Evolutionary conservation across 352 stramenopile species (phyloP).

Genomic region (Pythium folliculosum): DNA sequence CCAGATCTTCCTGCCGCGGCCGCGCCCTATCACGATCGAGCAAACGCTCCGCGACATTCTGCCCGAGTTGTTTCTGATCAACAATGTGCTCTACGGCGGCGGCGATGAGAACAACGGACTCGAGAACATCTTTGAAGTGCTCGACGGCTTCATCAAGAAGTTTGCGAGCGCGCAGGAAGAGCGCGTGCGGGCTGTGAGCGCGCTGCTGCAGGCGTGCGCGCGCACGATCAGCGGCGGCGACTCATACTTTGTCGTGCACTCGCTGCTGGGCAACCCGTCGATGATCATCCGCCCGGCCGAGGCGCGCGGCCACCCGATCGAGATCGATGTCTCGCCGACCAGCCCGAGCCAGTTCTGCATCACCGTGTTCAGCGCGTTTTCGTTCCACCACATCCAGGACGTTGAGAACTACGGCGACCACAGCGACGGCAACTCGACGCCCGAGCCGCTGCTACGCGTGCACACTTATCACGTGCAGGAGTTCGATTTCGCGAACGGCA

Average conservation of each 20-base stretch:
- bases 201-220: conserved; percentile 70
- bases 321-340: conserved; percentile 62
- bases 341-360: conserved; percentile 71
- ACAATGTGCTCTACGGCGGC: conserved; percentile 74
- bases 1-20: conserved; percentile 71
- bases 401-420: conserved; percentile 67
- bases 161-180: conserved; percentile 66
- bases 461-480: conserved; percentile 79
- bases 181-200: conserved; percentile 65
- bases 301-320: conserved; percentile 65
- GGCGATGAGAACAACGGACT: conserved; percentile 64
- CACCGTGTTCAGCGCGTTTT: conserved; percentile 76
- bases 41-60: conserved; percentile 81
- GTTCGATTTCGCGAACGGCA: conserved; percentile 73
- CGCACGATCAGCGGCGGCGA: conserved; percentile 78
- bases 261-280: conserved; percentile 61
- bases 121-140: conserved; percentile 81
- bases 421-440: conserved; percentile 39
- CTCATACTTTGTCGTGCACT: conserved; percentile 82
- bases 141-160: conserved; percentile 69
- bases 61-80: conserved; percentile 75
- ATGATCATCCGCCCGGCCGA: conserved; percentile 81
- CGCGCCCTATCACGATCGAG: conserved; percentile 73
- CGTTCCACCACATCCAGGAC: conserved; percentile 78
- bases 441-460: conserved; percentile 60